These are phyloP conservation scores for Hyaloraphidium curvatum DNA, from an alignment of 192 early-diverging fungal genomes.

Conservation along the genomic window DNA sequence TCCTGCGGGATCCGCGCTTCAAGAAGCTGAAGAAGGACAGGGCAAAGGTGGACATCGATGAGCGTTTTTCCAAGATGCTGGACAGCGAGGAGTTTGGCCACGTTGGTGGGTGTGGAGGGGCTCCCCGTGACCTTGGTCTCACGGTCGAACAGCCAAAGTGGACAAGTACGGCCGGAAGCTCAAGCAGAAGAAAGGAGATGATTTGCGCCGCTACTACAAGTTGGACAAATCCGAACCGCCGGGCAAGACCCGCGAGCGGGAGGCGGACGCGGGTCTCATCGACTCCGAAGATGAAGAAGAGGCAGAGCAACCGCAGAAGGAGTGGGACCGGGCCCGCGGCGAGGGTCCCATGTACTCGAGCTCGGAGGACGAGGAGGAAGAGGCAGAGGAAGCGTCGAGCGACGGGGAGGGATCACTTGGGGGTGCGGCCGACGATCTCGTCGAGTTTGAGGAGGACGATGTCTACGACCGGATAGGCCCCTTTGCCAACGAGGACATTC, in stretches of 20 bases:
- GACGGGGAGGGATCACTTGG: conserved; percentile 6
- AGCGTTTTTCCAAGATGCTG: conserved; percentile 70
- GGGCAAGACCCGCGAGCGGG: conserved; percentile 14
- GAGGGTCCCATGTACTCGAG: conserved; percentile 1
- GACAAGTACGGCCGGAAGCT: conserved; percentile 57
- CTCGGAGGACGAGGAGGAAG: conserved; percentile 14
- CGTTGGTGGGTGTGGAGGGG: conserved; percentile 18
- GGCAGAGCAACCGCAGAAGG: conserved; percentile 4
- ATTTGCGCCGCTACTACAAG: conserved; percentile 52
- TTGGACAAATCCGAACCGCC: conserved; percentile 20
- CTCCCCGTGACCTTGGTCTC: background rate
- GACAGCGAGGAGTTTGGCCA: conserved; percentile 42
- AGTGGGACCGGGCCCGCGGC: background rate
- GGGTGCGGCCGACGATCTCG: conserved; percentile 8
- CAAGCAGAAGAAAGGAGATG: conserved; percentile 23
- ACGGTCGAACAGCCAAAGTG: conserved; percentile 28
- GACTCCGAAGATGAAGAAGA: conserved; percentile 36
- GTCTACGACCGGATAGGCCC: conserved; percentile 3
- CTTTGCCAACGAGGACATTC: conserved; percentile 12
- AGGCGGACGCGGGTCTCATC: conserved; percentile 20
- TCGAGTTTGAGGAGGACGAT: conserved; percentile 16
- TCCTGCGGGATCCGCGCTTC: conserved; percentile 69
- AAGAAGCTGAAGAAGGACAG: conserved; percentile 54
- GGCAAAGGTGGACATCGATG: conserved; percentile 70
- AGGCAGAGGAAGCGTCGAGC: conserved; percentile 13